Evolutionary conservation across 176 grass and related monocot genomes (phyloP).

Genomic region (Triticum timopheevii): DNA sequence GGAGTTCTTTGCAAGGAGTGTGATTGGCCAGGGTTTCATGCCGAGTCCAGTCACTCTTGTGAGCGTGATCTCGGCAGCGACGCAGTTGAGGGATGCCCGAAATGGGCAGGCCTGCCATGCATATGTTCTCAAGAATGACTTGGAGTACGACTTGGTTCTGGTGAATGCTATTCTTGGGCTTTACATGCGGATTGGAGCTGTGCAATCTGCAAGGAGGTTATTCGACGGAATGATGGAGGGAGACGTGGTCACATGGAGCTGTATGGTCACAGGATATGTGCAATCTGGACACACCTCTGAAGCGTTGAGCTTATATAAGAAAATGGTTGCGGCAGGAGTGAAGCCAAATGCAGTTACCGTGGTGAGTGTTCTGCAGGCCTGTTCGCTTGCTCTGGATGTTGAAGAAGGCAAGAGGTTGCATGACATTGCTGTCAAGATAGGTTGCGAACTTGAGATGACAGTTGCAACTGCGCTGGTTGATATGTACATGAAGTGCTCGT

Average conservation of each 20-base stretch:
- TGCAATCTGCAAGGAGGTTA: conserved; percentile 31
- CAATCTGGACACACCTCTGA: conserved; percentile 23
- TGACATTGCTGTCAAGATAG: conserved; percentile 35
- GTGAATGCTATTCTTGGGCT: conserved; percentile 52
- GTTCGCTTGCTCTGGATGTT: conserved; percentile 41
- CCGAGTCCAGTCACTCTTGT: conserved; percentile 59
- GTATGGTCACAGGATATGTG: conserved; percentile 59
- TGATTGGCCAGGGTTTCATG: conserved; percentile 28
- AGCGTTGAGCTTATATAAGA: conserved; percentile 53
- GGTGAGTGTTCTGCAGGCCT: conserved; percentile 54
- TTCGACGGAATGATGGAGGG: conserved; percentile 38
- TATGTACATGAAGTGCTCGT: conserved; percentile 84
- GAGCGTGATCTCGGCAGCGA: conserved; percentile 49
- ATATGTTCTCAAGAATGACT: conserved; percentile 44
- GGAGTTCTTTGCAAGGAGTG: conserved; percentile 49
- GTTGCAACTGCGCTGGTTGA: conserved; percentile 66
- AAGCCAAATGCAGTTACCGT: conserved; percentile 55
- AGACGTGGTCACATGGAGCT: conserved; percentile 70
- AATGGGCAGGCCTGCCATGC: conserved; percentile 57
- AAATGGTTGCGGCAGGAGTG: conserved; percentile 43
- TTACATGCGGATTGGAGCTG: conserved; percentile 44
- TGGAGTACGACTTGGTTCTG: conserved; percentile 42
- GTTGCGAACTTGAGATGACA: conserved; percentile 49
- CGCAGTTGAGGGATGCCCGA: conserved; percentile 37
- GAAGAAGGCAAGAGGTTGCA: conserved; percentile 58